Base-by-base conservation (phyloP, 192 early-diverging fungal genomes). In the Umbelopsis ramanniana region DNA sequence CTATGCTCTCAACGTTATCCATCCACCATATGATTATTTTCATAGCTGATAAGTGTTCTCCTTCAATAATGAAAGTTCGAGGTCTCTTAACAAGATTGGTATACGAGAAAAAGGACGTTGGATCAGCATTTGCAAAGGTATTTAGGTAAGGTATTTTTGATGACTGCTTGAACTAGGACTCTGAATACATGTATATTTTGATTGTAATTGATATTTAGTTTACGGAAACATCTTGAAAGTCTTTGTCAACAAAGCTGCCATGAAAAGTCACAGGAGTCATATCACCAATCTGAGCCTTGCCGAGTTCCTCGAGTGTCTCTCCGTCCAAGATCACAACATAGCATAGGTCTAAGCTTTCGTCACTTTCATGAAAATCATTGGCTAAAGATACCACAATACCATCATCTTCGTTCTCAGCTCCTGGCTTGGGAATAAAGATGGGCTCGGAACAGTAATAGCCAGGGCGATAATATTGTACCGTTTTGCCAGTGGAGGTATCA, bases 271-370 rank as follows among this genome's bases (percentile, higher is more conserved):
- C 79, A 1, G 83, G 81, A 3, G 81, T 74, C 11, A 82, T 74
- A 8, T 38, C 70, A 0, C 82, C 80, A 69, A 87, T 78, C 19
- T 81, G 72, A 4, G 79, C 78, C 63, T 77, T 79, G 12, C 82
- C 86, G 21, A 86, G 68, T 70, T 86, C 85, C 8, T 70, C 52
- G 29, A 89, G 35, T 1, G 83, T 79, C 45, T 69, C 33, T 17
- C 85, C 85, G 73, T 89, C 75, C 57, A 89, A 71, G 11, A 86
- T 70, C 48, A 87, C 45, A 72, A 89, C 24, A 75, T 78, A 84
- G 26, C 67, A 74, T 40, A n/a, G 67, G 46, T 72, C 71, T 1
- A 67, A 17, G 17, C n/a, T 24, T 38, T 35, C 26, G 23, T 33
- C 74, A 71, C 5, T 66, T 73, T 23, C 73, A 47, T n/a, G 70